Percentiles rank a stretch among this genome's conserved stretches.
phyloP scores from a whole-genome alignment of 768 basidiomycete genomes.

The Xerocomellus chrysenteron region DNA sequence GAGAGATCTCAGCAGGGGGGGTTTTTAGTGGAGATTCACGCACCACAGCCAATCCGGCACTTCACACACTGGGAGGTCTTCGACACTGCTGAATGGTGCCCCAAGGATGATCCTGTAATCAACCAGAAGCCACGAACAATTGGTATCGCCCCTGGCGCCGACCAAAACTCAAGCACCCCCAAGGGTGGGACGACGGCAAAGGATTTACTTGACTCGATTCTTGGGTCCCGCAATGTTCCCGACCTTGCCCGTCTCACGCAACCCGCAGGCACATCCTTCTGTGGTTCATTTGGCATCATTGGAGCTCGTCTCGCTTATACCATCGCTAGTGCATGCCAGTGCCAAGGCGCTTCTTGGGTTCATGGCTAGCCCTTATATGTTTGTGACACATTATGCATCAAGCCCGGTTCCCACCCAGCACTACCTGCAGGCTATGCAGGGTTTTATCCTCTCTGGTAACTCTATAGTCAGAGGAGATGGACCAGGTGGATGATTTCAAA shows the following conservation, averaged over 20 bases:
- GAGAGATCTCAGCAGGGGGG: neutral
- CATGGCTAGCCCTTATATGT: conserved; percentile 13
- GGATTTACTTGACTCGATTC: conserved; percentile 30
- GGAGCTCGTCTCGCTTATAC: conserved; percentile 23
- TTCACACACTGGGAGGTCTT: conserved; percentile 11
- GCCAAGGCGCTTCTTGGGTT: conserved; percentile 20
- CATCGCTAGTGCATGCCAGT: conserved; percentile 20
- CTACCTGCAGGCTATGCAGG: neutral
- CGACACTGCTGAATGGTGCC: conserved; percentile 27
- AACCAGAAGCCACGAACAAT: conserved; percentile 27
- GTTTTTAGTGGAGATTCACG: conserved; percentile 6
- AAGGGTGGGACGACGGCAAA: conserved; percentile 19
- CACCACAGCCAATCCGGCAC: conserved; percentile 15
- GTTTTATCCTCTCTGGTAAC: no score
- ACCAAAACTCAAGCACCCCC: neutral
- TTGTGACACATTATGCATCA: no score
- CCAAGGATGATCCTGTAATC: conserved; percentile 30
- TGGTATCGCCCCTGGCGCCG: conserved; percentile 31
- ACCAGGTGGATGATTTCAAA: neutral
- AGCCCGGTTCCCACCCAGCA: neutral
- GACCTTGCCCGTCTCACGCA: conserved; percentile 4
- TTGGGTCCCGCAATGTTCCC: conserved; percentile 10
- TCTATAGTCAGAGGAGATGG: neutral
- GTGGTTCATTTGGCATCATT: conserved; percentile 26
- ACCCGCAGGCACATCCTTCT: conserved; percentile 23